Evolutionary conservation across 306 rosid species (phyloP).

Genomic region (Hippophae rhamnoides): DNA sequence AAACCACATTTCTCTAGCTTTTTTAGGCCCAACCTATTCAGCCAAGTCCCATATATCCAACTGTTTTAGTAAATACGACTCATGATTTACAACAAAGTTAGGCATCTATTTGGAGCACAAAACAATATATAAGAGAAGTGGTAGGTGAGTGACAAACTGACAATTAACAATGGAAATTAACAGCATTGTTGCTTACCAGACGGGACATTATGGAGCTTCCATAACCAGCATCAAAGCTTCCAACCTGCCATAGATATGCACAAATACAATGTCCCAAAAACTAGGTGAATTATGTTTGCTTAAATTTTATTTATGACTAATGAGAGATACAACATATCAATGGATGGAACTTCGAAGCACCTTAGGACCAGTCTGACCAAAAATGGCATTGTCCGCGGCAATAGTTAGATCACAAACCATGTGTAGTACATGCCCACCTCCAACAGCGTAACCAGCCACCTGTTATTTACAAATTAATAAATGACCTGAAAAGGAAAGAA

Average conservation of each 20-base stretch:
- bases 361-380: constrained; percentile 99
- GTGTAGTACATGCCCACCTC: constrained; percentile 81
- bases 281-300: background rate
- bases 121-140: too few species aligned
- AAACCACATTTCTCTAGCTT: constrained; percentile 91
- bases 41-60: constrained; percentile 6
- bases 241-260: constrained; percentile 43
- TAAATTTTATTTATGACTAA: background rate
- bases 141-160: too few species aligned
- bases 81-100: too few species aligned
- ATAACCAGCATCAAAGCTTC: constrained; percentile 97
- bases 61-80: background rate
- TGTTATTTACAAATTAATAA: constrained; percentile 5
- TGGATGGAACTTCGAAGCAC: constrained; percentile 24
- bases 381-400: constrained; percentile 82
- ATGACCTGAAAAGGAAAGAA: too few species aligned
- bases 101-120: too few species aligned
- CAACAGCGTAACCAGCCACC: constrained; percentile 95
- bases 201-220: constrained; percentile 96
- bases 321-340: background rate
- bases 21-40: constrained; percentile 71
- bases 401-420: constrained; percentile 92
- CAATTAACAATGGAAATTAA: too few species aligned
- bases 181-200: constrained; percentile 38
- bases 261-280: background rate